Percentiles rank a stretch among this genome's conserved stretches.
These are phyloP conservation scores for Tulasnella sp. DNA, from an alignment of 768 basidiomycete species.

Conservation along the genomic window DNA sequence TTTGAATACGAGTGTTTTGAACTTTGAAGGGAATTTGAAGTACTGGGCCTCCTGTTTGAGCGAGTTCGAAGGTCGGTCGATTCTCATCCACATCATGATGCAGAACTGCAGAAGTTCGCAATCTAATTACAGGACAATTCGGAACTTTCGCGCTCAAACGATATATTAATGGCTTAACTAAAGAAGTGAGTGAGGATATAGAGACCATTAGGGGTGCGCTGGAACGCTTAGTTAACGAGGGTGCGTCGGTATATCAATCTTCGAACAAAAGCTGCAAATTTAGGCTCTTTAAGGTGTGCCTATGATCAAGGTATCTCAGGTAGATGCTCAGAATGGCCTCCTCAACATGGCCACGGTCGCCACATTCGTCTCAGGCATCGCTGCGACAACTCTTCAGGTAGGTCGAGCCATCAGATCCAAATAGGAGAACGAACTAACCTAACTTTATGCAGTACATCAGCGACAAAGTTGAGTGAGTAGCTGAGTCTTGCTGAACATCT, in stretches of 20 bases:
- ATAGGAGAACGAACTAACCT: too few species aligned
- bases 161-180: conserved; percentile 59
- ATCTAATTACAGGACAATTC: conserved; percentile 53
- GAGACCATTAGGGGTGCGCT: conserved; percentile 63
- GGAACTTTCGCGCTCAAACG: conserved; percentile 65
- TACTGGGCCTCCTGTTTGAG: conserved; percentile 72
- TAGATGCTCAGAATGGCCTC: conserved; percentile 19
- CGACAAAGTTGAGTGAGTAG: not conserved
- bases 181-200: conserved; percentile 71
- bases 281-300: conserved; percentile 57
- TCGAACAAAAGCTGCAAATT: too few species aligned
- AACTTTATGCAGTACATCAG: not conserved
- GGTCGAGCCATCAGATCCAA: not conserved
- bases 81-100: too few species aligned
- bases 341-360: conserved; percentile 25
- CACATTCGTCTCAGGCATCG: conserved; percentile 15
- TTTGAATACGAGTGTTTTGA: conserved; percentile 60
- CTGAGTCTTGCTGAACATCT: too few species aligned
- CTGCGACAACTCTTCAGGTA: not conserved
- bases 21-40: conserved; percentile 68
- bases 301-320: conserved; percentile 48
- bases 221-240: conserved; percentile 72
- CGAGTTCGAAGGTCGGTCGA: conserved; percentile 52
- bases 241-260: conserved; percentile 39
- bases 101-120: not conserved